Percentiles rank a stretch among this genome's conserved stretches.
These are phyloP conservation scores for Sclerotinia trifoliorum DNA, from an alignment of 2,329 filamentous ascomycete species.

Conservation along the genomic window DNA sequence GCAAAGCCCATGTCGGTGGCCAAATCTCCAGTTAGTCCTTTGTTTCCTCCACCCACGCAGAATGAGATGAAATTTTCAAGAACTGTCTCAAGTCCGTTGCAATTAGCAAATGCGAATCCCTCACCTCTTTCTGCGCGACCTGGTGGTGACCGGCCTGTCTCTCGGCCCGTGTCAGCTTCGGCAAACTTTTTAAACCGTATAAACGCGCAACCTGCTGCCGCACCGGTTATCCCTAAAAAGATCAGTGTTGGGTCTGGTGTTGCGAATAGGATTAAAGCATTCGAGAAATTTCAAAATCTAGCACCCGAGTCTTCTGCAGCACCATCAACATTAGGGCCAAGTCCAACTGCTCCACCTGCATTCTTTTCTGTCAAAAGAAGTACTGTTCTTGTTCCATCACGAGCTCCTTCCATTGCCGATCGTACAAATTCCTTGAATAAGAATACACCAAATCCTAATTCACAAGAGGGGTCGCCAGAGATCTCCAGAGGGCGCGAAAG, in stretches of 20 bases:
- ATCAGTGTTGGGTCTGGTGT: constrained; percentile 86
- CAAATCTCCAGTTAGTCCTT: constrained; percentile 76
- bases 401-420: constrained; percentile 42
- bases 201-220: constrained; percentile 48
- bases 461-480: constrained; percentile 51
- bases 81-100: constrained; percentile 41
- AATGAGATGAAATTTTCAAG: constrained; percentile 35
- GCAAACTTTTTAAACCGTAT: constrained; percentile 56
- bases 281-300: constrained; percentile 70
- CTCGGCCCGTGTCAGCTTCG: constrained; percentile 48
- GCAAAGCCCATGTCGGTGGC: constrained; percentile 77
- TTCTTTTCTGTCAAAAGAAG: constrained; percentile 59
- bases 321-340: constrained; percentile 25
- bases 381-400: constrained; percentile 38
- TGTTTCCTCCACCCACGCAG: constrained; percentile 47
- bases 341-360: constrained; percentile 49
- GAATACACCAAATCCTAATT: constrained; percentile 42
- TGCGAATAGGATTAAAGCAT: constrained; percentile 88
- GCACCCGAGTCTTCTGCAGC: constrained; percentile 42
- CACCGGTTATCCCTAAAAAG: constrained; percentile 62
- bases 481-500: constrained; percentile 36
- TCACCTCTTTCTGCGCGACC: constrained; percentile 45
- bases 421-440: constrained; percentile 41
- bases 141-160: constrained; percentile 34
- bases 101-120: constrained; percentile 39